These are phyloP conservation scores for Escallonia rubra DNA, from an alignment of 129 eudicot genomes.

Conservation along the genomic window DNA sequence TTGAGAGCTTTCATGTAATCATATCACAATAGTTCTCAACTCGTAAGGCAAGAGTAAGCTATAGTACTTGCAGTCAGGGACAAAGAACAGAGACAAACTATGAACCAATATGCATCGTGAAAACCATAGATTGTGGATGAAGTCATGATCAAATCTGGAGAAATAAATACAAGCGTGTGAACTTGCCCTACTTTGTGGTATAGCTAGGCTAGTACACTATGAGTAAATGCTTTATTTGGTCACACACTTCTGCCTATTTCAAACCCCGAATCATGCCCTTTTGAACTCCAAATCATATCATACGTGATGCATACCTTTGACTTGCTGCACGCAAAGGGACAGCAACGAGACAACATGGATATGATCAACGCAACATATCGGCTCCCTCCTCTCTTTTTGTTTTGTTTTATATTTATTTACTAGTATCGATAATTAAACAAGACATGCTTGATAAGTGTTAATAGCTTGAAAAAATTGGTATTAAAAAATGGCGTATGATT, in stretches of 20 bases:
- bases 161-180: conserved; percentile 9
- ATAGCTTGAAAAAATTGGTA: no score
- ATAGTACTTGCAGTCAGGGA: not conserved
- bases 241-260: conserved; percentile 1
- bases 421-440: no score
- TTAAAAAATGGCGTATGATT: no score
- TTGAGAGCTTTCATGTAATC: not conserved
- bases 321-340: conserved; percentile 4
- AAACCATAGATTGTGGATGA: conserved; percentile 10
- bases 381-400: no score
- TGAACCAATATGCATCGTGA: not conserved
- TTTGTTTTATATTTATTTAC: no score
- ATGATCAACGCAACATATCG: no score
- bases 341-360: not conserved
- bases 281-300: conserved; percentile 1
- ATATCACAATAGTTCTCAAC: not conserved
- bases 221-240: no score
- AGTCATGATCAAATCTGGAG: conserved; percentile 5
- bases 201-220: not conserved
- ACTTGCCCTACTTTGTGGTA: not conserved
- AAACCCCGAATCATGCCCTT: conserved; percentile 3
- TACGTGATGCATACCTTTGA: conserved; percentile 1
- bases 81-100: not conserved
- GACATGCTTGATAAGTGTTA: no score
- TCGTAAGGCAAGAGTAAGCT: not conserved